Conservation (phyloP, 1,284 basidiomycete genomes). For the Boletus sp. region DNA sequence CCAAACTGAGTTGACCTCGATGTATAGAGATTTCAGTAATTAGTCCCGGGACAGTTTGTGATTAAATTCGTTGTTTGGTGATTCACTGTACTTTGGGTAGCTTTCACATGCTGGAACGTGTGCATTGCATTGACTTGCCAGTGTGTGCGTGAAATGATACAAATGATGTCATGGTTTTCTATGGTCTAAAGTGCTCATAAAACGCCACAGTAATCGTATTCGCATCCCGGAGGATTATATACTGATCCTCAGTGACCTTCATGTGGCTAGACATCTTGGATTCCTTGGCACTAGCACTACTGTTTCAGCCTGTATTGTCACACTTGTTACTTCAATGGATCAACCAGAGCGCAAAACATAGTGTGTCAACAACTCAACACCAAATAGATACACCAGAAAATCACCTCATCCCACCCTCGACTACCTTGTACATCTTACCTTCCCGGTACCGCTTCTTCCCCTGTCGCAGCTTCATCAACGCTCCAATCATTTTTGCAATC, state of each 20-base stretch:
- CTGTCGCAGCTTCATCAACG: slow-evolving; percentile 40
- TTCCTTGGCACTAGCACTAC: no score
- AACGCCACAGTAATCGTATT: no score
- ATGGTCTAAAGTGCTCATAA: no score
- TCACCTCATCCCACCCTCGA: slow-evolving; percentile 62
- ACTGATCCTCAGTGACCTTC: no score
- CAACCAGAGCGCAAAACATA: no score
- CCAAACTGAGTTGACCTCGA: neutral
- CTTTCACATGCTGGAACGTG: slow-evolving; percentile 10
- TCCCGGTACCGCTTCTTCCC: slow-evolving; percentile 49
- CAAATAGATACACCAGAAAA: neutral
- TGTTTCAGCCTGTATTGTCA: no score
- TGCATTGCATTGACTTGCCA: neutral
- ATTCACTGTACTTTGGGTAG: neutral
- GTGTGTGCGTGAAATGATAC: neutral
- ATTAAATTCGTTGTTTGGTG: slow-evolving; percentile 11
- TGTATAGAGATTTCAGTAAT: neutral
- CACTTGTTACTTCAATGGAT: no score
- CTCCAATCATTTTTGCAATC: slow-evolving; percentile 56
- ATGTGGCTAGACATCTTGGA: no score
- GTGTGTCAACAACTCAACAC: no score
- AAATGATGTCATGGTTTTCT: no score
- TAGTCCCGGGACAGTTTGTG: neutral
- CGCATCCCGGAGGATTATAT: no score
- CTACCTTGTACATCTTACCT: slow-evolving; percentile 68